These are phyloP conservation scores for Actinomortierella ambigua DNA, from an alignment of 371 early-diverging fungal genomes.

Conservation along the genomic window DNA sequence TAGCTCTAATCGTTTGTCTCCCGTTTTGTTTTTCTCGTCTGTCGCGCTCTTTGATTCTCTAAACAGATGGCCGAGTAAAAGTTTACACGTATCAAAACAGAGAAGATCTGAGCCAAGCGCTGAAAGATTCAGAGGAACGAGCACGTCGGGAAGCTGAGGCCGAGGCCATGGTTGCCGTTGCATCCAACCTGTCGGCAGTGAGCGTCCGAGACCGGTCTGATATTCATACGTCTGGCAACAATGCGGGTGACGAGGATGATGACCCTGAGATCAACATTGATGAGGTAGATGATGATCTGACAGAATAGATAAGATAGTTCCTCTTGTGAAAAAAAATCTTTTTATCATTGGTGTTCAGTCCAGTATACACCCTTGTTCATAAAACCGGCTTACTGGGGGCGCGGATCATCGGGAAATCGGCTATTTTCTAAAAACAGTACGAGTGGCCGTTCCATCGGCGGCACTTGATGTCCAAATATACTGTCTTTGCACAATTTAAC, in stretches of 20 bases:
- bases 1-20: neutral
- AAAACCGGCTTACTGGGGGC: too few species aligned
- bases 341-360: too few species aligned
- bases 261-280: neutral
- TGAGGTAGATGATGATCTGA: conserved; percentile 22
- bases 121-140: conserved; percentile 22
- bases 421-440: too few species aligned
- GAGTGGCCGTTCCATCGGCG: too few species aligned
- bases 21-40: neutral
- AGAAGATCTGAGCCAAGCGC: conserved; percentile 21
- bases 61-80: conserved; percentile 48
- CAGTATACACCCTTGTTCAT: too few species aligned
- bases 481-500: too few species aligned
- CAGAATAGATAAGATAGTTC: conserved; percentile 1
- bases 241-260: conserved; percentile 8
- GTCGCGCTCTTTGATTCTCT: too few species aligned
- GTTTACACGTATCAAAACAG: conserved; percentile 48
- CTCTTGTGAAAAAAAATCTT: neutral
- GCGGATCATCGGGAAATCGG: too few species aligned
- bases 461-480: too few species aligned
- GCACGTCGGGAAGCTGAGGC: conserved; percentile 22
- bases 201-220: conserved; percentile 39
- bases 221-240: neutral
- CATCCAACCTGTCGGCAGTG: conserved; percentile 39
- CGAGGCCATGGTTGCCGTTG: conserved; percentile 29